phyloP scores from a whole-genome alignment of 805 yeast species.

The Dipodascus albidus region DNA sequence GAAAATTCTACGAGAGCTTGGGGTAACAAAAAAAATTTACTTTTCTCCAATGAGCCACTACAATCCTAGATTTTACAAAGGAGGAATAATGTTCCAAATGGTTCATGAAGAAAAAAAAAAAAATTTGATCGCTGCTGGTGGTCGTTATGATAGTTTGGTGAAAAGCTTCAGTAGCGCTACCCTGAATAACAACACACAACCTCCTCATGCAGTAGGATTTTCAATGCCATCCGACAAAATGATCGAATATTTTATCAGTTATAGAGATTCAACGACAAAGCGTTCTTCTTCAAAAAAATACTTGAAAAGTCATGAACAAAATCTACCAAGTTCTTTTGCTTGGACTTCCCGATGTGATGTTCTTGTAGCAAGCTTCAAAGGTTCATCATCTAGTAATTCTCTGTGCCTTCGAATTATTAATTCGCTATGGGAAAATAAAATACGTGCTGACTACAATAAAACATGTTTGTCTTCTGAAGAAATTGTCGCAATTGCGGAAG shows the following conservation, averaged over 20 bases:
- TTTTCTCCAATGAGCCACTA: constrained; percentile 79
- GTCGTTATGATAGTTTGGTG: constrained; percentile 75
- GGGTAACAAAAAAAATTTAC: constrained; percentile 43
- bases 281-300: constrained; percentile 10
- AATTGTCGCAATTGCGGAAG: constrained; percentile 46
- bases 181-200: constrained; percentile 22
- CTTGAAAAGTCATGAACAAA: constrained; percentile 21
- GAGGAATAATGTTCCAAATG: constrained; percentile 84
- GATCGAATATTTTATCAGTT: constrained; percentile 35
- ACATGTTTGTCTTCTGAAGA: constrained; percentile 44
- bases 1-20: constrained; percentile 42
- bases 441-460: constrained; percentile 55
- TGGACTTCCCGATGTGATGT: constrained; percentile 72
- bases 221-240: constrained; percentile 66
- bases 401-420: constrained; percentile 54
- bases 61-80: constrained; percentile 64
- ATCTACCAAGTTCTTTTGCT: constrained; percentile 14
- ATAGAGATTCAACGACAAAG: constrained; percentile 13
- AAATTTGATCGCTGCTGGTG: constrained; percentile 74
- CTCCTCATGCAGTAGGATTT: constrained; percentile 69
- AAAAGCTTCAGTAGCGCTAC: constrained; percentile 52
- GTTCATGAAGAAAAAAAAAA: constrained; percentile 42
- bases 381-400: constrained; percentile 37
- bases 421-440: constrained; percentile 63
- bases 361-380: constrained; percentile 58